phyloP scores from a whole-genome alignment of 83 land plant species.

The Diphasiastrum complanatum region DNA sequence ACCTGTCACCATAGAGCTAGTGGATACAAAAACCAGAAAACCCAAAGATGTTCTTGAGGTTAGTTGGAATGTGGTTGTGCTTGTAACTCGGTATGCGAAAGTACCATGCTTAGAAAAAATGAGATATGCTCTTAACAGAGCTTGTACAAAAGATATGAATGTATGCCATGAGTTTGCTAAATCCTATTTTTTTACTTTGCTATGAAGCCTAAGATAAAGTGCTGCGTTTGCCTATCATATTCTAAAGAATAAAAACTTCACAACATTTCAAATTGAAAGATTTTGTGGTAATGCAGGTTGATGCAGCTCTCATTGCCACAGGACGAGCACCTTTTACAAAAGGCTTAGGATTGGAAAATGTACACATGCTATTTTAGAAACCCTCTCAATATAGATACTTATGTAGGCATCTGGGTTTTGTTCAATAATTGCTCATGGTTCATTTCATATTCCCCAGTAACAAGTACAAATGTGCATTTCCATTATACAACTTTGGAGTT shows the following conservation, averaged over 20 bases:
- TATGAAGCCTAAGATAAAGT: background rate
- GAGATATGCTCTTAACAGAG: too few relatives aligned
- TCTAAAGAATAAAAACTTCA: background rate
- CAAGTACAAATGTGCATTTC: too few relatives aligned
- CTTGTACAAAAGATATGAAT: too few relatives aligned
- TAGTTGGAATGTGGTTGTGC: too few relatives aligned
- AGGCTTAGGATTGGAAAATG: constrained; percentile 96
- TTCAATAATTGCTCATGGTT: background rate
- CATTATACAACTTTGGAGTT: too few relatives aligned
- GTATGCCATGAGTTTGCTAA: too few relatives aligned
- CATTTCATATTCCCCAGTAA: too few relatives aligned
- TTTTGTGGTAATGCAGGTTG: constrained; percentile 55
- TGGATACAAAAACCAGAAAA: constrained; percentile 96
- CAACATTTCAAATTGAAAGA: constrained; percentile 7
- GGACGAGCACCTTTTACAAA: constrained; percentile 96
- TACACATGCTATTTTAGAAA: constrained; percentile 10
- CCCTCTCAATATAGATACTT: too few relatives aligned
- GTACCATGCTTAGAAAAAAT: too few relatives aligned
- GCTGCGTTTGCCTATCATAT: too few relatives aligned
- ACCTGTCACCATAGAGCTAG: constrained; percentile 87
- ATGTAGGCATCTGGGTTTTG: too few relatives aligned
- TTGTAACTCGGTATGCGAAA: background rate
- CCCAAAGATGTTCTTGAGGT: constrained; percentile 93
- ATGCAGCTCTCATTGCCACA: constrained; percentile 98
- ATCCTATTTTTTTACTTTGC: too few relatives aligned